Evolutionary conservation across 441 rosid species (phyloP).

Genomic region (Pelargonium cotyledonis): DNA sequence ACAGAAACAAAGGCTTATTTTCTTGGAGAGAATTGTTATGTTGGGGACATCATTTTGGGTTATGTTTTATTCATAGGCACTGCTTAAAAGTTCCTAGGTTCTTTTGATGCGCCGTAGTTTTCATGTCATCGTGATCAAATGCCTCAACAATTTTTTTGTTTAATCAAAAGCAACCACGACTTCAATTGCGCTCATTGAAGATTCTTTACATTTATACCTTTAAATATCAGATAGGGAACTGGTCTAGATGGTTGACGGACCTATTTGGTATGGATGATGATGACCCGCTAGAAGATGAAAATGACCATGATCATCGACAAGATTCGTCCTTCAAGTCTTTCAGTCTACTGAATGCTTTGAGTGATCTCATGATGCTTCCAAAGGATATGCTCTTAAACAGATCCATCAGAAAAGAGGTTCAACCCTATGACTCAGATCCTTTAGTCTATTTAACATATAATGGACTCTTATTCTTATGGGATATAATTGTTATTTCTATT

Average conservation of each 20-base stretch:
- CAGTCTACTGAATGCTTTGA: slow-evolving; percentile 77
- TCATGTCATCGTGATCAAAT: too few species aligned
- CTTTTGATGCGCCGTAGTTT: too few species aligned
- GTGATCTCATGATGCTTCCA: slow-evolving; percentile 99
- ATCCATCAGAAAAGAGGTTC: slow-evolving; percentile 79
- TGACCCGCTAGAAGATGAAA: slow-evolving; percentile 27
- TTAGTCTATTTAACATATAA: too few species aligned
- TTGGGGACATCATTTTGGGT: too few species aligned
- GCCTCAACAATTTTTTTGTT: too few species aligned
- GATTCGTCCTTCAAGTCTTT: slow-evolving; percentile 57
- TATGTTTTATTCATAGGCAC: too few species aligned
- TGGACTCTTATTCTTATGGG: too few species aligned
- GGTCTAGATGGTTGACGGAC: slow-evolving; percentile 93
- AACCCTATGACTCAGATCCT: background rate
- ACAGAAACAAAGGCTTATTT: too few species aligned
- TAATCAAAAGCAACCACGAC: too few species aligned
- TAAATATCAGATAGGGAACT: slow-evolving; percentile 76
- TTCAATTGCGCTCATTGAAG: background rate
- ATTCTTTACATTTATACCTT: background rate
- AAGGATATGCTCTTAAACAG: slow-evolving; percentile 76
- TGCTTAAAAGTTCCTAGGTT: too few species aligned
- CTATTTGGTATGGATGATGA: slow-evolving; percentile 73
- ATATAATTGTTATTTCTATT: background rate
- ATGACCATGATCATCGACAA: slow-evolving; percentile 23
- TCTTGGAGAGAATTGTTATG: too few species aligned